phyloP scores from a whole-genome alignment of 805 yeast genomes.

The Metschnikowia peoriensis region DNA sequence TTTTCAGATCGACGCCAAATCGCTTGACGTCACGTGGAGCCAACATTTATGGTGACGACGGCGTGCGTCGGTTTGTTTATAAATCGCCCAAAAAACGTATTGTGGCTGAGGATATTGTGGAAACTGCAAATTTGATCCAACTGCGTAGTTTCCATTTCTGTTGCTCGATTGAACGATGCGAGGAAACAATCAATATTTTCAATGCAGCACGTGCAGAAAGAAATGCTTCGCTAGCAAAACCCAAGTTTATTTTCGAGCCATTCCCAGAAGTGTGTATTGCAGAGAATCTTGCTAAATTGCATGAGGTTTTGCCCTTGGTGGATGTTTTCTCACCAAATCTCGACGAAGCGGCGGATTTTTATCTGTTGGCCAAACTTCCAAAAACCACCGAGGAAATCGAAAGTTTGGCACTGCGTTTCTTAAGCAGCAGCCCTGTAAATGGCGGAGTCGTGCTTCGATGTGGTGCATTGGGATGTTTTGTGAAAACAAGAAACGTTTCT shows the following conservation, averaged over 20 bases:
- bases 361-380: constrained; percentile 48
- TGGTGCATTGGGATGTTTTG: constrained; percentile 68
- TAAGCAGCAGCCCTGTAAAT: constrained; percentile 35
- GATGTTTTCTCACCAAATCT: constrained; percentile 80
- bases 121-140: constrained; percentile 33
- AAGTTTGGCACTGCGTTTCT: constrained; percentile 14
- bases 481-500: constrained; percentile 30
- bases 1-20: constrained; percentile 48
- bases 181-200: constrained; percentile 42
- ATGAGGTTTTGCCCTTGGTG: constrained; percentile 41
- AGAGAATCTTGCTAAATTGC: constrained; percentile 37
- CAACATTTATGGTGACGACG: constrained; percentile 67
- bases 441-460: constrained; percentile 67
- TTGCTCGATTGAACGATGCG: constrained; percentile 65
- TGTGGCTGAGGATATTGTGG: constrained; percentile 51
- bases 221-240: constrained; percentile 14
- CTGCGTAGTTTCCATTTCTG: constrained; percentile 62
- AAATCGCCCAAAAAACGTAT: constrained; percentile 60
- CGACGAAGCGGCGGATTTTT: constrained; percentile 71
- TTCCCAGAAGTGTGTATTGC: constrained; percentile 71
- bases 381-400: constrained; percentile 38
- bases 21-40: constrained; percentile 79
- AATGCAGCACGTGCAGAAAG: background rate
- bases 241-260: constrained; percentile 79
- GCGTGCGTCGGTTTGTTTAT: constrained; percentile 56